A percentile compares a stretch with the other conserved stretches of the same genome.
These are phyloP conservation scores for Poa pratensis DNA, from an alignment of 176 grass and related monocot species.

Conservation along the genomic window DNA sequence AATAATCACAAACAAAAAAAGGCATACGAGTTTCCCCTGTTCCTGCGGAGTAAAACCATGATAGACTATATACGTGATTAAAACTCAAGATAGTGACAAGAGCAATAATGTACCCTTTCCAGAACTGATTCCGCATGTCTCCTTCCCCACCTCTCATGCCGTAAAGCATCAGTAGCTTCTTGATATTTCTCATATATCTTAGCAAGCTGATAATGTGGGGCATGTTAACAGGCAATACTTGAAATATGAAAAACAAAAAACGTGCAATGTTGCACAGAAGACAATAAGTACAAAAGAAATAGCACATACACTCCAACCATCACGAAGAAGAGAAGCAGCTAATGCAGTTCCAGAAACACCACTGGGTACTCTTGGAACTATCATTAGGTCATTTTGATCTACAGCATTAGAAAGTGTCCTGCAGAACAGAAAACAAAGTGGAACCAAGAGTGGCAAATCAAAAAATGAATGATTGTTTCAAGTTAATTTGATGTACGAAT, in stretches of 20 bases:
- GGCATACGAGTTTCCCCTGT: neutral
- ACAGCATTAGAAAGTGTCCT: slow-evolving; percentile 60
- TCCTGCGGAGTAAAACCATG: neutral
- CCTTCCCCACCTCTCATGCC: slow-evolving; percentile 85
- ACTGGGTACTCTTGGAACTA: slow-evolving; percentile 75
- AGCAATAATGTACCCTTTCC: slow-evolving; percentile 69
- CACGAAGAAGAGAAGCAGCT: slow-evolving; percentile 92
- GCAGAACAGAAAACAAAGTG: slow-evolving; percentile 32
- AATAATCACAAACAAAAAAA: slow-evolving; percentile 8
- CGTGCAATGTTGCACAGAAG: neutral
- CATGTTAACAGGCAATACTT: slow-evolving; percentile 40
- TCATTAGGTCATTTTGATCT: slow-evolving; percentile 61
- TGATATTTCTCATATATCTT: slow-evolving; percentile 99
- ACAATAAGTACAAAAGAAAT: slow-evolving; percentile 29
- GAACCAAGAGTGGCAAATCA: neutral
- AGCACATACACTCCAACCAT: slow-evolving; percentile 93
- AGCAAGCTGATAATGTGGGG: slow-evolving; percentile 62
- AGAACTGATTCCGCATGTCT: slow-evolving; percentile 91
- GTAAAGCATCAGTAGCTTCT: slow-evolving; percentile 93
- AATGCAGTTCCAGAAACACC: slow-evolving; percentile 96
- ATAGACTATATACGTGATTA: neutral
- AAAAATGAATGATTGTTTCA: neutral
- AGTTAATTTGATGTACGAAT: neutral
- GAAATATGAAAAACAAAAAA: slow-evolving; percentile 43
- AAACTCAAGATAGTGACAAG: slow-evolving; percentile 21